These are phyloP conservation scores for Pleurotus djamor DNA, from an alignment of 768 basidiomycete species.

Conservation along the genomic window DNA sequence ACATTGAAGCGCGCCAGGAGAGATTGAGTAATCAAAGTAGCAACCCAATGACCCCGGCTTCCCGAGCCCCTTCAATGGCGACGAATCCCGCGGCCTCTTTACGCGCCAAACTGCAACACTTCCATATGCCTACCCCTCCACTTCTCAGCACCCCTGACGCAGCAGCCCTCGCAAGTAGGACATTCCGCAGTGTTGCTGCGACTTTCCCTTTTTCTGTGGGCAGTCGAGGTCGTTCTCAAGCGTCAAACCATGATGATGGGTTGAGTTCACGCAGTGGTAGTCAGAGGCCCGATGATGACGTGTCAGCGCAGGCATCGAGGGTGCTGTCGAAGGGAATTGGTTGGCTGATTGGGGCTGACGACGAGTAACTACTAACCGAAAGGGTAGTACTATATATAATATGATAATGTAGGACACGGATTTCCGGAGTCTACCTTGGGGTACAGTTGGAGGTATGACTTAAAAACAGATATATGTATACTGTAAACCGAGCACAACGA, in stretches of 20 bases:
- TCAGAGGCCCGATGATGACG: conserved; percentile 52
- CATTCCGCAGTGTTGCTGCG: conserved; percentile 75
- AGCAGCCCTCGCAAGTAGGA: conserved; percentile 73
- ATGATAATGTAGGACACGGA: no score
- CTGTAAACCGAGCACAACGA: not conserved
- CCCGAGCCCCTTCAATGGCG: conserved; percentile 19
- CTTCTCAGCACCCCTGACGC: conserved; percentile 74
- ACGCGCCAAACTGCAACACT: conserved; percentile 57
- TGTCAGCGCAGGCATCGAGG: conserved; percentile 71
- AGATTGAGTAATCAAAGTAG: conserved; percentile 26
- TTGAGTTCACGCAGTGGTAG: conserved; percentile 37
- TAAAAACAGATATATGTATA: not conserved
- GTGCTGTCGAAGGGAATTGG: conserved; percentile 90
- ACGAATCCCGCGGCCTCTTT: conserved; percentile 49
- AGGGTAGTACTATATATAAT: no score
- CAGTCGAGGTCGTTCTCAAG: conserved; percentile 33
- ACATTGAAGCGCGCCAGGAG: conserved; percentile 49
- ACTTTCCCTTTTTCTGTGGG: conserved; percentile 69
- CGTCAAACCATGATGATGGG: conserved; percentile 39
- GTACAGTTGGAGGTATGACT: conserved; percentile 1
- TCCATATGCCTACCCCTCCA: conserved; percentile 69
- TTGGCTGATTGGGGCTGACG: conserved; percentile 92
- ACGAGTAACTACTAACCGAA: conserved; percentile 21
- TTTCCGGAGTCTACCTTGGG: not conserved
- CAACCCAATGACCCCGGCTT: conserved; percentile 17